Percentiles rank a stretch among this genome's conserved stretches.
Evolutionary conservation across 495 filamentous ascomycete species (phyloP).

Genomic region (Trichoderma orchidacearum): DNA sequence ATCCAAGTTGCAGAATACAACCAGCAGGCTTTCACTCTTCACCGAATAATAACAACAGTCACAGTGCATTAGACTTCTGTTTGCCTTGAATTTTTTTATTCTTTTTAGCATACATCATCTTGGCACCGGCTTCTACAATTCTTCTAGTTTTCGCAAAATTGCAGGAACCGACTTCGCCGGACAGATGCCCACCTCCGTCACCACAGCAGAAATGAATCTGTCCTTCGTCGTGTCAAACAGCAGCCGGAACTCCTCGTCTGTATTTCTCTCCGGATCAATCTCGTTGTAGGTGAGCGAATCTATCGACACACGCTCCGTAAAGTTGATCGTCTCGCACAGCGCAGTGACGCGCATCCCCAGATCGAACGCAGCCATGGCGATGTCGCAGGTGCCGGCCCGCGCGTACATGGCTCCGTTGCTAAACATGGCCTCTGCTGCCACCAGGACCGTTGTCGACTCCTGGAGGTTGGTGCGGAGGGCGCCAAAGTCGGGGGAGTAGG

Average conservation of each 20-base stretch:
- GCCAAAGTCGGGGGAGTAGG: constrained; percentile 64
- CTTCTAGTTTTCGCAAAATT: constrained; percentile 34
- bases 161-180: constrained; percentile 70
- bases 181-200: constrained; percentile 82
- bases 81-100: neutral
- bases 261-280: constrained; percentile 46
- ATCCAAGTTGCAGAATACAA: too few relatives aligned
- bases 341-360: constrained; percentile 69
- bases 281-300: constrained; percentile 92
- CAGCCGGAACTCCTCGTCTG: constrained; percentile 58
- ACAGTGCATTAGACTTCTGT: neutral
- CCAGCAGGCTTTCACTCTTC: too few relatives aligned
- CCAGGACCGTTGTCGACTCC: constrained; percentile 64
- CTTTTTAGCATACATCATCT: too few relatives aligned
- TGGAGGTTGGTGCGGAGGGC: constrained; percentile 58
- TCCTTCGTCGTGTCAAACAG: constrained; percentile 94
- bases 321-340: constrained; percentile 90
- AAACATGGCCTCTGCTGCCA: constrained; percentile 85
- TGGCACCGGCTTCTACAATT: too few relatives aligned
- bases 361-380: constrained; percentile 76
- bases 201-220: constrained; percentile 72
- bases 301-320: constrained; percentile 73
- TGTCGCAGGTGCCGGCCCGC: constrained; percentile 71
- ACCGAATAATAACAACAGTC: too few relatives aligned
- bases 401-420: constrained; percentile 80